Percentiles rank a stretch among this genome's conserved stretches.
Conservation (phyloP, 2,329 filamentous ascomycete genomes). For the Phoma sp. region DNA sequence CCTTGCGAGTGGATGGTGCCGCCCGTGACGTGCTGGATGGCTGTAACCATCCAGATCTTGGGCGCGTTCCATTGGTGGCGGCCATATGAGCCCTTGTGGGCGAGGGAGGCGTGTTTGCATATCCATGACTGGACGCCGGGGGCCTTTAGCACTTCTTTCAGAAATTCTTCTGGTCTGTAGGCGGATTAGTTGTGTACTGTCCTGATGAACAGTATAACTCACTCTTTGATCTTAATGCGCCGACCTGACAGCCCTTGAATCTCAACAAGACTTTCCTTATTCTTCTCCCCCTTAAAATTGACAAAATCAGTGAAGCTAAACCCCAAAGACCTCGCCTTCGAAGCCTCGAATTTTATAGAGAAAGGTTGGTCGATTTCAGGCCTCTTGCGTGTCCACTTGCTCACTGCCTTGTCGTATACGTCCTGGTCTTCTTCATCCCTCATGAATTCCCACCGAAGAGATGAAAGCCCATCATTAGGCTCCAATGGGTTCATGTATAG, state of each 20-base stretch:
- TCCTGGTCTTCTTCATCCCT: neutral
- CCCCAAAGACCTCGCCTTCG: neutral
- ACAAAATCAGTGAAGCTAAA: too few relatives aligned
- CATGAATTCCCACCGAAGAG: slow-evolving; percentile 1
- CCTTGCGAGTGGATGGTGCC: neutral
- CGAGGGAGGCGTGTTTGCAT: neutral
- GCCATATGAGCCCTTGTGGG: neutral
- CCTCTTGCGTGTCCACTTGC: neutral
- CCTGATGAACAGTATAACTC: neutral
- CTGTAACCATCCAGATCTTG: slow-evolving; percentile 6
- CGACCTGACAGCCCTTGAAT: neutral
- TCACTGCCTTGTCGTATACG: neutral
- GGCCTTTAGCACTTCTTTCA: neutral
- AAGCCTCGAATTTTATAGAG: neutral
- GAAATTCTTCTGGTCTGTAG: neutral
- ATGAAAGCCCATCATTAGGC: neutral
- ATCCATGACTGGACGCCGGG: neutral
- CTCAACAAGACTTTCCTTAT: neutral
- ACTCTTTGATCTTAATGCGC: neutral
- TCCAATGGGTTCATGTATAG: slow-evolving; percentile 1
- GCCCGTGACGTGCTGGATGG: neutral
- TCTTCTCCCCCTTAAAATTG: neutral
- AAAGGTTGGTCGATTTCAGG: neutral
- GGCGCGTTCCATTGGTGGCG: neutral
- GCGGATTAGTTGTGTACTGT: too few relatives aligned